Conservation (phyloP, 1,284 basidiomycete species). For the Cronartium quercuum region DNA sequence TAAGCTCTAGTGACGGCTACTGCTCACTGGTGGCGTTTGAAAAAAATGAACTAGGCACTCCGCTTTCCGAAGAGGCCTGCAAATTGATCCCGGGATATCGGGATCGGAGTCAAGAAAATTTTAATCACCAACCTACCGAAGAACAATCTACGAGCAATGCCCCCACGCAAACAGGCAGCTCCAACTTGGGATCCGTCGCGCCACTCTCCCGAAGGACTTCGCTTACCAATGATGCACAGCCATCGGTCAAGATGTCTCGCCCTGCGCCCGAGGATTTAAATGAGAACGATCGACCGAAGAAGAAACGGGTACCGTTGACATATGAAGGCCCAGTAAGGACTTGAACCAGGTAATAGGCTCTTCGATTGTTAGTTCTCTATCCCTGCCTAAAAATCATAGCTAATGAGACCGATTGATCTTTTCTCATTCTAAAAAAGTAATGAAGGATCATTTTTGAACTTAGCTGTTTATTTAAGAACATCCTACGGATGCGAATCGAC, state of each 20-base stretch:
- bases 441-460: too few relatives aligned
- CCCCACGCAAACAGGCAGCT: not conserved
- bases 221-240: not conserved
- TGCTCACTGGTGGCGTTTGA: constrained; percentile 78
- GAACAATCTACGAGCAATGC: not conserved
- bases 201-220: not conserved
- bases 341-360: not conserved
- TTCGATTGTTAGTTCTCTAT: too few relatives aligned
- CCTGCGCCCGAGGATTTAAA: not conserved
- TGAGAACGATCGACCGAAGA: constrained; percentile 14
- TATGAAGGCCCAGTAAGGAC: constrained; percentile 20
- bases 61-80: constrained; percentile 31
- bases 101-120: not conserved
- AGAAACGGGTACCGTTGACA: constrained; percentile 33
- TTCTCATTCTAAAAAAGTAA: too few relatives aligned
- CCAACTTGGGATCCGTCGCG: not conserved
- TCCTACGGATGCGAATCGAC: too few relatives aligned
- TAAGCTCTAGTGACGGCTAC: constrained; percentile 91
- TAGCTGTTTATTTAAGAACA: too few relatives aligned
- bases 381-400: too few relatives aligned
- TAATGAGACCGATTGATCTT: too few relatives aligned
- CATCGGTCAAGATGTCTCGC: not conserved
- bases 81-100: not conserved
- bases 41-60: constrained; percentile 77
- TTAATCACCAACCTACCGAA: not conserved